Evolutionary conservation across 1,139 yeast species (phyloP).

Genomic region (Debaryomyces coudertii): DNA sequence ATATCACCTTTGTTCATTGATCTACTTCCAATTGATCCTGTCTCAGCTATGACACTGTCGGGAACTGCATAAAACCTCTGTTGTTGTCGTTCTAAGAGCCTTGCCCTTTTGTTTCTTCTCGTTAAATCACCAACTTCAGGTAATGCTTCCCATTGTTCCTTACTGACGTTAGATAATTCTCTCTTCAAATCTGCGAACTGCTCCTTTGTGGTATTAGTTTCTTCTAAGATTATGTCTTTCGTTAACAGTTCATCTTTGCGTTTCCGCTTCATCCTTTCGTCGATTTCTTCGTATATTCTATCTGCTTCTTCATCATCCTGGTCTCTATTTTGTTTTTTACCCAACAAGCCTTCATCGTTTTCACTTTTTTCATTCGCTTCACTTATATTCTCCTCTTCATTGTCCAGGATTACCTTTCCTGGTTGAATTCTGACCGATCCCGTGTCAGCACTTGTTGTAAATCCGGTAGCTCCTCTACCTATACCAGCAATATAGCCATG

Average conservation of each 20-base stretch:
- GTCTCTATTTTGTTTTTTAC: slow-evolving; percentile 29
- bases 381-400: slow-evolving; percentile 20
- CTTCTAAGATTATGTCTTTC: slow-evolving; percentile 19
- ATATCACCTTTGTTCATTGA: slow-evolving; percentile 17
- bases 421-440: slow-evolving; percentile 51
- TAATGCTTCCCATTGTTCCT: slow-evolving; percentile 75
- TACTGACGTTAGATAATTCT: slow-evolving; percentile 59
- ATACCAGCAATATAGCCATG: slow-evolving; percentile 89
- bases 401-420: slow-evolving; percentile 34
- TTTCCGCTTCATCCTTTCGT: slow-evolving; percentile 50
- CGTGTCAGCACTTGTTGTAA: slow-evolving; percentile 81
- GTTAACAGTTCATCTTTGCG: slow-evolving; percentile 34
- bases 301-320: slow-evolving; percentile 81
- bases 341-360: slow-evolving; percentile 35
- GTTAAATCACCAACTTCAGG: slow-evolving; percentile 94
- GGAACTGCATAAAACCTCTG: slow-evolving; percentile 84
- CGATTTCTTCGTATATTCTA: slow-evolving; percentile 64
- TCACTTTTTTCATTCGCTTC: slow-evolving; percentile 31
- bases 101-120: slow-evolving; percentile 69
- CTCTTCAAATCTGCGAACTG: slow-evolving; percentile 58
- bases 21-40: slow-evolving; percentile 19
- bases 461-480: slow-evolving; percentile 95
- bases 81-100: slow-evolving; percentile 64
- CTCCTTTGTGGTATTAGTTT: slow-evolving; percentile 27
- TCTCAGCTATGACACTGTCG: slow-evolving; percentile 57